Percentiles rank a stretch among this genome's conserved stretches.
Evolutionary conservation across 1,139 yeast genomes (phyloP).

Genomic region (Suzukiozyma palmioleophila): DNA sequence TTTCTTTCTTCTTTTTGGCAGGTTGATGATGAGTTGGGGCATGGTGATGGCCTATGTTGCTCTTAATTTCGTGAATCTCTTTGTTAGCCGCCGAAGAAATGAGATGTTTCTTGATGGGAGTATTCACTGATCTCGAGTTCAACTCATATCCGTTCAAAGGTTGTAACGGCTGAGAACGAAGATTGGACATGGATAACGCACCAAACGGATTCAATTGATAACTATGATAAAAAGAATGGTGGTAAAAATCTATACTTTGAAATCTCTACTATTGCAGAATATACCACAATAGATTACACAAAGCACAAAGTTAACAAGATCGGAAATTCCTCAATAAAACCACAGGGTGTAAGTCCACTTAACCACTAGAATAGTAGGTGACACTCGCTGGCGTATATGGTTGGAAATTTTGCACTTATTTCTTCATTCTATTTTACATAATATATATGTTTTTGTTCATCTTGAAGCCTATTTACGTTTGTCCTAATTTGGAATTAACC

Average conservation of each 20-base stretch:
- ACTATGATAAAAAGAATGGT: neutral
- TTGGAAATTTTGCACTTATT: neutral
- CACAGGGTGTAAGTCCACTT: no score
- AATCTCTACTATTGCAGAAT: no score
- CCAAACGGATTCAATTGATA: neutral
- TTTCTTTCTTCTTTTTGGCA: slow-evolving; percentile 69
- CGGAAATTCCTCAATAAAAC: no score
- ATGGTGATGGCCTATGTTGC: slow-evolving; percentile 10
- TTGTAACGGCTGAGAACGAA: slow-evolving; percentile 43
- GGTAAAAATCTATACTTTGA: neutral
- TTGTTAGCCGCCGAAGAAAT: slow-evolving; percentile 9
- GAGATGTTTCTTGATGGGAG: slow-evolving; percentile 37
- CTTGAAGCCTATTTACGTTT: slow-evolving; percentile 8
- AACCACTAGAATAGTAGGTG: no score
- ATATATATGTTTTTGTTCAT: slow-evolving; percentile 4
- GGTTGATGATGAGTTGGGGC: neutral
- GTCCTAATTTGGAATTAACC: slow-evolving; percentile 7
- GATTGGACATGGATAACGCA: slow-evolving; percentile 24
- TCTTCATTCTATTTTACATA: neutral
- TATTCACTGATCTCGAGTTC: slow-evolving; percentile 31
- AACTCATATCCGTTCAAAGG: slow-evolving; percentile 46
- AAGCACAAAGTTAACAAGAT: no score
- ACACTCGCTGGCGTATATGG: no score
- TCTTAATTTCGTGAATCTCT: slow-evolving; percentile 11
- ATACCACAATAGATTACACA: no score